phyloP scores from a whole-genome alignment of 768 basidiomycete species.

The Termitomyces sp. region DNA sequence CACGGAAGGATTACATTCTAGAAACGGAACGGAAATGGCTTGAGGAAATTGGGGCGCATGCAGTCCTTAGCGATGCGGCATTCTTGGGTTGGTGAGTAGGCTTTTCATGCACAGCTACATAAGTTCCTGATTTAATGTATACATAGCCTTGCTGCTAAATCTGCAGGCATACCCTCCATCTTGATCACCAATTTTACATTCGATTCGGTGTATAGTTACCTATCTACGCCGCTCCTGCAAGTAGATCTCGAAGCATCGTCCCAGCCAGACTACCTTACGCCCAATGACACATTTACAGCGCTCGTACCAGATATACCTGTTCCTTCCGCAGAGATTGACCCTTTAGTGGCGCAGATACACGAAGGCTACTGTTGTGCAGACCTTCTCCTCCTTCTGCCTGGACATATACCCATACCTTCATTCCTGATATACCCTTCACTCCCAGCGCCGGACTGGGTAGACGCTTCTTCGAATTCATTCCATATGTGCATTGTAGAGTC shows the following conservation, averaged over 20 bases:
- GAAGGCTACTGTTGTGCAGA: conserved; percentile 68
- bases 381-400: conserved; percentile 64
- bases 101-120: not conserved
- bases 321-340: conserved; percentile 38
- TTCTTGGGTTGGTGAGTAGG: conserved; percentile 66
- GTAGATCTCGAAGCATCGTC: conserved; percentile 16
- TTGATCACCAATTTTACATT: conserved; percentile 83
- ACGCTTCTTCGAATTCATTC: conserved; percentile 40
- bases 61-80: conserved; percentile 72
- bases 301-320: conserved; percentile 52
- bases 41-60: conserved; percentile 38
- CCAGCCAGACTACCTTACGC: conserved; percentile 9
- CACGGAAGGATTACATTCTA: conserved; percentile 46
- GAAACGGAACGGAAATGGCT: conserved; percentile 58
- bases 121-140: not conserved
- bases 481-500: conserved; percentile 35
- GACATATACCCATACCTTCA: conserved; percentile 72
- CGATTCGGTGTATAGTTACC: conserved; percentile 77
- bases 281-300: conserved; percentile 16
- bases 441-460: conserved; percentile 63
- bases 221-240: conserved; percentile 53
- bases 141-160: conserved; percentile 59
- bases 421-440: conserved; percentile 48
- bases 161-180: conserved; percentile 59
- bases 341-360: conserved; percentile 60